Evolutionary conservation across 2,329 filamentous ascomycete genomes (phyloP).

Genomic region (Cryphonectria radicalis): DNA sequence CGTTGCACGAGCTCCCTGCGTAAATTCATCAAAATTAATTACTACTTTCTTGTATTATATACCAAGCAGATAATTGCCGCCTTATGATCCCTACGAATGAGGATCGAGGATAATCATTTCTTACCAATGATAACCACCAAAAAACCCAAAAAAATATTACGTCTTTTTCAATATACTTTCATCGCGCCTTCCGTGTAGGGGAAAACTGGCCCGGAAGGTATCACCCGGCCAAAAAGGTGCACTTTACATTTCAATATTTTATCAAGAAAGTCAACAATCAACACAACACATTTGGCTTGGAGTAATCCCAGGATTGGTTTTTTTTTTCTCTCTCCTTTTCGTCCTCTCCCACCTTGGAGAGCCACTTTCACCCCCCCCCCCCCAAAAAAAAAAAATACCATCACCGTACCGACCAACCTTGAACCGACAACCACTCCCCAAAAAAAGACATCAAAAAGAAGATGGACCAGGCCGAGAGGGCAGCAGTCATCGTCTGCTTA

Average conservation of each 20-base stretch:
- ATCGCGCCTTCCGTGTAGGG: not conserved
- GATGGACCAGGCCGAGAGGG: constrained; percentile 12
- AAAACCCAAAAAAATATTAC: not conserved
- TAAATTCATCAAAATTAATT: not conserved
- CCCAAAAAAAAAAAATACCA: not conserved
- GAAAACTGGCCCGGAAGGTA: not conserved
- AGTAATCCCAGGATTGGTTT: too few species aligned
- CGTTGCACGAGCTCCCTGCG: not conserved
- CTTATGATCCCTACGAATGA: not conserved
- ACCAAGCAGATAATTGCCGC: not conserved
- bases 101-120: not conserved
- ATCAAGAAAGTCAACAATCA: not conserved
- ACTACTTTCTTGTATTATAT: not conserved
- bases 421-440: too few species aligned
- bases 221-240: too few species aligned
- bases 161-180: too few species aligned
- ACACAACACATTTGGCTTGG: not conserved
- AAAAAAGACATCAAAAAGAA: not conserved
- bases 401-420: not conserved
- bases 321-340: too few species aligned
- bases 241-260: not conserved
- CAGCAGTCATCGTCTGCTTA: constrained; percentile 24
- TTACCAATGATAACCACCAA: not conserved
- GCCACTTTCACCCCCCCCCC: too few species aligned
- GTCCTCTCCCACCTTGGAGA: too few species aligned